Percentiles rank a stretch among this genome's conserved stretches.
Evolutionary conservation across 2,329 filamentous ascomycete genomes (phyloP).

Genomic region (Huntiella bhutanensis): DNA sequence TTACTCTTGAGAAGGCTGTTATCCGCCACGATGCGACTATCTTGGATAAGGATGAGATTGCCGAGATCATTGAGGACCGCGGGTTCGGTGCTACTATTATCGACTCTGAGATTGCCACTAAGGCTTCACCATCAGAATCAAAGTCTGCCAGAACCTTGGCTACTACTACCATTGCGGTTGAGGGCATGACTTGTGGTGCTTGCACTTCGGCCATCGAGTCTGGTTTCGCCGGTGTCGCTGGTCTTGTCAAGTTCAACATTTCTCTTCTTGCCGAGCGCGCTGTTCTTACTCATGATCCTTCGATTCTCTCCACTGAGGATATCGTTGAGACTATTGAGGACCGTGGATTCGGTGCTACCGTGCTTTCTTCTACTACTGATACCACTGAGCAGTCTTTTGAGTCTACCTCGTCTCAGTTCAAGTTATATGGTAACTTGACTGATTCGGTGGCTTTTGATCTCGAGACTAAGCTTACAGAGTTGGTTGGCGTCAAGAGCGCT

Average conservation of each 20-base stretch:
- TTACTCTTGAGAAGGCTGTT: conserved; percentile 70
- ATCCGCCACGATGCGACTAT: conserved; percentile 54
- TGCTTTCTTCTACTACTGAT: conserved; percentile 59
- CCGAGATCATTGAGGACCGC: conserved; percentile 45
- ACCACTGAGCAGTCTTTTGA: conserved; percentile 32
- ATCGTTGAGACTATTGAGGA: conserved; percentile 77
- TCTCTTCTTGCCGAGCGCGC: conserved; percentile 84
- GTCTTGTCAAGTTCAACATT: conserved; percentile 80
- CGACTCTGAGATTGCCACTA: conserved; percentile 39
- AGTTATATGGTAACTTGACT: conserved; percentile 62
- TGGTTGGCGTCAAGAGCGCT: conserved; percentile 56
- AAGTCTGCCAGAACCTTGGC: conserved; percentile 23
- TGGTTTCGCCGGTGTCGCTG: conserved; percentile 59
- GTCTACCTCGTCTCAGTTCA: conserved; percentile 53
- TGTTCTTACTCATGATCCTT: conserved; percentile 64
- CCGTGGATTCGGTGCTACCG: conserved; percentile 65
- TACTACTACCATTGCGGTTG: conserved; percentile 72
- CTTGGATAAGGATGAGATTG: conserved; percentile 32
- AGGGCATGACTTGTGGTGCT: conserved; percentile 94
- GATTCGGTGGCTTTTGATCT: conserved; percentile 52
- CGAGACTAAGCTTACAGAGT: conserved; percentile 44
- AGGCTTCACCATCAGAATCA: conserved; percentile 13
- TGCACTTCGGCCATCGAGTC: conserved; percentile 83
- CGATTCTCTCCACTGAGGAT: conserved; percentile 49
- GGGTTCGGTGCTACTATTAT: conserved; percentile 68